Percentiles rank a stretch among this genome's conserved stretches.
These are phyloP conservation scores for Persicaria tinctoria DNA, from an alignment of 148 eudicot species.

Conservation along the genomic window DNA sequence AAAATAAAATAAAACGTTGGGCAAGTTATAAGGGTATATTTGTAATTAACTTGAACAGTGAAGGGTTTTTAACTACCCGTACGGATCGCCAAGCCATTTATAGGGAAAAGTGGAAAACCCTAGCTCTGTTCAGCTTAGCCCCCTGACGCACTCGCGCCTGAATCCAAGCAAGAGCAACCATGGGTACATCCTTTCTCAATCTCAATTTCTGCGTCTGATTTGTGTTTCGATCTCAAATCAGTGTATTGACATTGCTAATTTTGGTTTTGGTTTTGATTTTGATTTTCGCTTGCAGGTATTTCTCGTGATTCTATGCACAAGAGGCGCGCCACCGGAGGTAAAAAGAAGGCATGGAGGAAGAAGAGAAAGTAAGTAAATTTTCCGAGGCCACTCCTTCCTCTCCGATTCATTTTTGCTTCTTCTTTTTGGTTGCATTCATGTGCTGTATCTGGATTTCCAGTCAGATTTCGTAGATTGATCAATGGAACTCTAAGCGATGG, in stretches of 20 bases:
- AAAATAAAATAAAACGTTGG: not conserved
- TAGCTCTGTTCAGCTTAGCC: not conserved
- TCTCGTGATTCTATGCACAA: slow-evolving; percentile 68
- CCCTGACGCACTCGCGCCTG: not conserved
- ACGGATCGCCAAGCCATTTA: not conserved
- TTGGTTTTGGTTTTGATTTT: not conserved
- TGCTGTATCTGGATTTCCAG: not conserved
- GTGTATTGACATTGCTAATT: not conserved
- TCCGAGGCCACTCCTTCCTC: not conserved
- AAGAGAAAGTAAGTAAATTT: slow-evolving; percentile 46
- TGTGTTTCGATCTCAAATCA: not conserved
- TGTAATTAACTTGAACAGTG: not conserved
- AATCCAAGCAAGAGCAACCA: slow-evolving; percentile 5
- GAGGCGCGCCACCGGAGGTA: slow-evolving; percentile 71
- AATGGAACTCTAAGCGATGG: not conserved
- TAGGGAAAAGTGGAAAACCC: not conserved
- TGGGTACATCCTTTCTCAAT: slow-evolving; percentile 4
- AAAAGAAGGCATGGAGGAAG: slow-evolving; percentile 74
- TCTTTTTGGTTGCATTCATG: not conserved
- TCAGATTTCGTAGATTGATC: not conserved
- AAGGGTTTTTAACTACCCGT: not conserved
- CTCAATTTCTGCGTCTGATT: not conserved
- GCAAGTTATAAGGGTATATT: not conserved
- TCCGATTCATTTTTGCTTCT: not conserved
- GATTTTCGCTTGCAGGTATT: slow-evolving; percentile 29